Percentiles rank a stretch among this genome's conserved stretches.
These are phyloP conservation scores for Nicotiana sylvestris DNA, from an alignment of 257 asterid genomes.

Conservation along the genomic window DNA sequence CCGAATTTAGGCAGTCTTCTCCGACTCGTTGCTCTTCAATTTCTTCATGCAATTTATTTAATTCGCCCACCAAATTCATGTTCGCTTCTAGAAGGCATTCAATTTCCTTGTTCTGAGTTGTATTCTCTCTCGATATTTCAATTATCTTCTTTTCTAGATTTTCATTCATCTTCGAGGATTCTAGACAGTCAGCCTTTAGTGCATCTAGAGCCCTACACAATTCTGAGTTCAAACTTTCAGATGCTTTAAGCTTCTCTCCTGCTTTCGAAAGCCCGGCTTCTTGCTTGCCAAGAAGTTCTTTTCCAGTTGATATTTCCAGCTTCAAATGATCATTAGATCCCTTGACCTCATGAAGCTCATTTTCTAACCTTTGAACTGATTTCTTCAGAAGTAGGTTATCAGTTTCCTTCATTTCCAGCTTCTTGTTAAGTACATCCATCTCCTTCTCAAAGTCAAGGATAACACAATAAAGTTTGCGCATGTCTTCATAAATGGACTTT, in stretches of 20 bases:
- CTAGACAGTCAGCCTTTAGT: conserved; percentile 40
- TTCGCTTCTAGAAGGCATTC: conserved; percentile 44
- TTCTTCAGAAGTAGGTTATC: conserved; percentile 51
- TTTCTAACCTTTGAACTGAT: conserved; percentile 48
- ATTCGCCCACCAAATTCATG: conserved; percentile 42
- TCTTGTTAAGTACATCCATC: conserved; percentile 32
- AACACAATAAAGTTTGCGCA: conserved; percentile 36
- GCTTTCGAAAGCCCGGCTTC: conserved; percentile 47
- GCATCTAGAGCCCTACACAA: conserved; percentile 37
- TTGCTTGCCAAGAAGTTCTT: conserved; percentile 32
- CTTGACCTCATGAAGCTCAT: conserved; percentile 41
- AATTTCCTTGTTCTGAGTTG: conserved; percentile 45
- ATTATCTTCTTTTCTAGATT: conserved; percentile 42
- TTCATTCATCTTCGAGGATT: conserved; percentile 36
- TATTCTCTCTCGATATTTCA: conserved; percentile 44
- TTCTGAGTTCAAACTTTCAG: conserved; percentile 45
- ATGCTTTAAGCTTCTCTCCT: conserved; percentile 47
- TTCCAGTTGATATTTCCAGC: conserved; percentile 31
- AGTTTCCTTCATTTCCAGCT: conserved; percentile 51
- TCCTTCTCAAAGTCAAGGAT: conserved; percentile 46
- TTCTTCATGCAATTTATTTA: conserved; percentile 46
- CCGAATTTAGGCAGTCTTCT: conserved; percentile 51
- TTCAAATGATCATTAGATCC: conserved; percentile 42
- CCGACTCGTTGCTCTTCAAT: conserved; percentile 45
- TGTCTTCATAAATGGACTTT: conserved; percentile 41